Percentiles rank a stretch among this genome's conserved stretches.
Evolutionary conservation across 148 eudicot genomes (phyloP).

Genomic region (Persicaria maculosa): DNA sequence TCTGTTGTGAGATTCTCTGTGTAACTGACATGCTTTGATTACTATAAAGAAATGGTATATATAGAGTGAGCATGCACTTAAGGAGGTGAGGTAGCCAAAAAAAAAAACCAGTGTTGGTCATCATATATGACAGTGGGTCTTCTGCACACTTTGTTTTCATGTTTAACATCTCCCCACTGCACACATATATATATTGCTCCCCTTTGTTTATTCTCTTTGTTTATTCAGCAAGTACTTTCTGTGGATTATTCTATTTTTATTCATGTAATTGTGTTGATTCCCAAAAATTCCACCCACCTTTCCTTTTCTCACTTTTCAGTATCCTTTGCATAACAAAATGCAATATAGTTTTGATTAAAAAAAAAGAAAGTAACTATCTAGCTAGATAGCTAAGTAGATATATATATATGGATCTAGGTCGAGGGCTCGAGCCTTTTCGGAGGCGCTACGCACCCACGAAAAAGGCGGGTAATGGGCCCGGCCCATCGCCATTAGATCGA

Average conservation of each 20-base stretch:
- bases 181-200: not conserved
- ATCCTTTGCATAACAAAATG: not conserved
- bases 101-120: conserved; percentile 1
- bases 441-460: no score
- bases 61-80: no score
- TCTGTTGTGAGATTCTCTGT: conserved; percentile 1
- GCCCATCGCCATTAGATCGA: not conserved
- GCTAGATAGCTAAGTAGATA: no score
- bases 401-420: no score
- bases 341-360: no score
- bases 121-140: conserved; percentile 5
- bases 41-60: not conserved
- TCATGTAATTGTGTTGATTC: conserved; percentile 6
- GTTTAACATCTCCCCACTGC: not conserved
- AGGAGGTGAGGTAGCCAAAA: no score
- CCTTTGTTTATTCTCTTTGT: not conserved
- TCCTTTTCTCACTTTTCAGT: not conserved
- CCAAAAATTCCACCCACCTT: conserved; percentile 5
- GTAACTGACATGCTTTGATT: not conserved
- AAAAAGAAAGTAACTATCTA: no score
- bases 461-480: no score
- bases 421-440: no score
- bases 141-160: not conserved
- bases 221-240: conserved; percentile 7
- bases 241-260: conserved; percentile 6